phyloP scores from a whole-genome alignment of 495 filamentous ascomycete genomes.

The Penicillium paxilli region DNA sequence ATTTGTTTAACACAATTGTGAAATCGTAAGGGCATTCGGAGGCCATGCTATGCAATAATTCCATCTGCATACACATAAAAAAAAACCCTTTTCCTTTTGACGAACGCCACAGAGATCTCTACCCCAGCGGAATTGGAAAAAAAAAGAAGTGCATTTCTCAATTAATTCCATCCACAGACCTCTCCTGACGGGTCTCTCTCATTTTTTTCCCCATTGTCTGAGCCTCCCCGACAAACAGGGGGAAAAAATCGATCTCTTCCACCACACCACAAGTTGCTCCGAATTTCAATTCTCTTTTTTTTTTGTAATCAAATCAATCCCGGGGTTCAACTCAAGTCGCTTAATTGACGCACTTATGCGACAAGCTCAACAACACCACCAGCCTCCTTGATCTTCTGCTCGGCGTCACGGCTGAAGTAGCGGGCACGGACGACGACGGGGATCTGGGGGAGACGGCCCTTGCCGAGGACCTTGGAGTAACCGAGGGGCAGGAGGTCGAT shows the following conservation, averaged over 20 bases:
- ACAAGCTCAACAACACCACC: conserved; percentile 91
- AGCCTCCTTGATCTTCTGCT: conserved; percentile 93
- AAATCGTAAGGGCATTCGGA: conserved; percentile 48
- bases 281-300: too few species aligned
- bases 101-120: conserved; percentile 21
- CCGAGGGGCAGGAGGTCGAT: conserved; percentile 89
- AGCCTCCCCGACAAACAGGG: conserved; percentile 19
- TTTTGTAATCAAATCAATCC: too few species aligned
- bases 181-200: conserved; percentile 15
- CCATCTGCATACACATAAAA: conserved; percentile 42
- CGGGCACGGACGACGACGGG: conserved; percentile 86
- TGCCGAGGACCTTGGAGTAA: conserved; percentile 92
- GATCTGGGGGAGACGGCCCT: conserved; percentile 83
- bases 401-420: conserved; percentile 84
- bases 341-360: conserved; percentile 65
- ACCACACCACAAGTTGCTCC: conserved; percentile 37
- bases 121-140: too few species aligned
- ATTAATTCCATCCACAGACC: too few species aligned
- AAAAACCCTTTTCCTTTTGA: conserved; percentile 44
- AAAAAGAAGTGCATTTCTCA: too few species aligned
- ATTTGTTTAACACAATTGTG: conserved; percentile 42
- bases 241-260: conserved; percentile 30
- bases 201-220: conserved; percentile 30
- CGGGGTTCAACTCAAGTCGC: too few species aligned
- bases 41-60: conserved; percentile 42